Evolutionary conservation across 148 eudicot species (phyloP).

Genomic region (Silene latifolia): DNA sequence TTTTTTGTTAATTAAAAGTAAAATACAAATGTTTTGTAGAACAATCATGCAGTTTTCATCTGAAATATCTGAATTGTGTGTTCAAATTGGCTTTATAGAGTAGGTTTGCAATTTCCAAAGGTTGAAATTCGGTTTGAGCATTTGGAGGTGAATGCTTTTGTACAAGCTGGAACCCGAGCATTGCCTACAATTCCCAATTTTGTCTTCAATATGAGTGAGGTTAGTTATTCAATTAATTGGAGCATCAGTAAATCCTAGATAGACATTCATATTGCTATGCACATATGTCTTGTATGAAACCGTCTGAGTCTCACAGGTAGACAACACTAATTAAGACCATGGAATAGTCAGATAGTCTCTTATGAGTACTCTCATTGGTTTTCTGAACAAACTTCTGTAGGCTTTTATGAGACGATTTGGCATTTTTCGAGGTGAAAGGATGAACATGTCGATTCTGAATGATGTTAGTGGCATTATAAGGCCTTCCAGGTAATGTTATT

Average conservation of each 20-base stretch:
- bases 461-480: conserved; percentile 72
- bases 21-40: no score
- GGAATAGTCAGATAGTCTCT: not conserved
- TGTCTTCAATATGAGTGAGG: conserved; percentile 78
- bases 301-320: no score
- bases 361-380: conserved; percentile 20
- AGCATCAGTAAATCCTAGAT: no score
- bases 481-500: conserved; percentile 63
- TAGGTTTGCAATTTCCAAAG: conserved; percentile 79
- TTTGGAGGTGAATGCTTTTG: conserved; percentile 65
- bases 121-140: conserved; percentile 80
- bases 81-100: conserved; percentile 39
- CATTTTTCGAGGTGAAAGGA: conserved; percentile 52
- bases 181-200: conserved; percentile 86
- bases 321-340: no score
- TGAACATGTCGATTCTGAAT: conserved; percentile 54
- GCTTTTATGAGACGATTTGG: conserved; percentile 55
- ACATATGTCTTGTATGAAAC: no score
- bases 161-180: conserved; percentile 91
- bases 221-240: conserved; percentile 18
- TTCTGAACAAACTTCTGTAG: conserved; percentile 28
- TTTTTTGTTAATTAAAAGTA: no score
- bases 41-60: not conserved
- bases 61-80: conserved; percentile 4
- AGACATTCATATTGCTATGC: no score